phyloP scores from a whole-genome alignment of 768 basidiomycete species.

The Suillus sp. region DNA sequence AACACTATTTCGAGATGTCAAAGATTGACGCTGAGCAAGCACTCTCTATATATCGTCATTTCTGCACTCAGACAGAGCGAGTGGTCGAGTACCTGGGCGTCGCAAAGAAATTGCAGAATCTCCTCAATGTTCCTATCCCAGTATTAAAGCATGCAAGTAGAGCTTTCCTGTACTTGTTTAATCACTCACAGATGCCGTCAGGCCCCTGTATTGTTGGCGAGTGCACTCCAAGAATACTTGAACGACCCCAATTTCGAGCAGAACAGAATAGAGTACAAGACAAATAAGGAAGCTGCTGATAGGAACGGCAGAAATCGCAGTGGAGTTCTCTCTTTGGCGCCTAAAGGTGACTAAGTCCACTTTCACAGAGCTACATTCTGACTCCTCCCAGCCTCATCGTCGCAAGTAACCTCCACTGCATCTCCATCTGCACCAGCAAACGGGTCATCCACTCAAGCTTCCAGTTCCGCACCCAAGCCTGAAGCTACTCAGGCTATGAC shows the following conservation, averaged over 20 bases:
- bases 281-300: slow-evolving; percentile 72
- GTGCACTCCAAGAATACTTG: slow-evolving; percentile 92
- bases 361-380: background rate
- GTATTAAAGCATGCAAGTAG: slow-evolving; percentile 82
- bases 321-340: slow-evolving; percentile 13
- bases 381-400: slow-evolving; percentile 18
- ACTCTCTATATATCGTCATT: slow-evolving; percentile 85
- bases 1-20: slow-evolving; percentile 99
- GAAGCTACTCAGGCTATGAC: slow-evolving; percentile 52
- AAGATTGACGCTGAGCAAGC: slow-evolving; percentile 87
- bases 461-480: slow-evolving; percentile 33
- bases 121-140: slow-evolving; percentile 92
- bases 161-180: slow-evolving; percentile 3
- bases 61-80: slow-evolving; percentile 90
- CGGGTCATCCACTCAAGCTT: slow-evolving; percentile 26
- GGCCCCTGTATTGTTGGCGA: slow-evolving; percentile 95
- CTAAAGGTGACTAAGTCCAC: slow-evolving; percentile 26
- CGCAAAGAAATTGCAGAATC: slow-evolving; percentile 89
- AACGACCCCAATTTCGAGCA: slow-evolving; percentile 97
- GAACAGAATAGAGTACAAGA: slow-evolving; percentile 89
- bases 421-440: slow-evolving; percentile 25
- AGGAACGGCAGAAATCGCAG: slow-evolving; percentile 23
- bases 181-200: slow-evolving; percentile 31
- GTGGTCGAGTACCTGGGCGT: slow-evolving; percentile 93
- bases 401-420: slow-evolving; percentile 22